These are phyloP conservation scores for Straminergon stramineum DNA, from an alignment of 225 moss, liverwort and hornwort species.

Conservation along the genomic window DNA sequence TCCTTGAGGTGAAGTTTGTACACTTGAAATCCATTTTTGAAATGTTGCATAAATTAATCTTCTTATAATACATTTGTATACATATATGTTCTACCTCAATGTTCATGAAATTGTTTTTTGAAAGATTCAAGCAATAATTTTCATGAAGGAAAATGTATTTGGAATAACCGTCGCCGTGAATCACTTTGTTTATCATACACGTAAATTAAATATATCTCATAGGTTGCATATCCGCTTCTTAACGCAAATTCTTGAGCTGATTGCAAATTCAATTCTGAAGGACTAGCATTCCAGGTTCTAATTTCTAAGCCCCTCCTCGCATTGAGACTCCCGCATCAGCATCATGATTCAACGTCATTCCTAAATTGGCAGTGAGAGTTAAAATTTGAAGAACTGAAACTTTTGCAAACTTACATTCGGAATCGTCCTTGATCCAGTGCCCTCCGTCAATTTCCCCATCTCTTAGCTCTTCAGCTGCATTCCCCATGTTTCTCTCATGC, in stretches of 20 bases:
- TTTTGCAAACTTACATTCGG: slow-evolving; percentile 13
- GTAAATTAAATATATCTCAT: not conserved
- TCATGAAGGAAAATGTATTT: too few relatives aligned
- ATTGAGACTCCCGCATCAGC: not conserved
- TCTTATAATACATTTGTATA: not conserved
- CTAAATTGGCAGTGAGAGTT: not conserved
- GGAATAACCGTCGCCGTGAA: not conserved
- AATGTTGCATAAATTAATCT: not conserved
- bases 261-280: not conserved
- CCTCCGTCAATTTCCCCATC: not conserved
- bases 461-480: not conserved
- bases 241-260: not conserved
- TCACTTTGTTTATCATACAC: not conserved
- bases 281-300: not conserved
- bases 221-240: not conserved
- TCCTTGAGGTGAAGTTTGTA: not conserved
- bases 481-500: not conserved
- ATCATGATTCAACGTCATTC: not conserved
- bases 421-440: slow-evolving; percentile 33
- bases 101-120: not conserved
- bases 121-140: not conserved
- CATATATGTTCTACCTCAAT: not conserved
- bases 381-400: not conserved
- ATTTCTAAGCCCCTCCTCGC: not conserved
- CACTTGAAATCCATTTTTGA: not conserved